Base-by-base conservation (phyloP, 768 basidiomycete genomes). In the Boletus tomentosulus region DNA sequence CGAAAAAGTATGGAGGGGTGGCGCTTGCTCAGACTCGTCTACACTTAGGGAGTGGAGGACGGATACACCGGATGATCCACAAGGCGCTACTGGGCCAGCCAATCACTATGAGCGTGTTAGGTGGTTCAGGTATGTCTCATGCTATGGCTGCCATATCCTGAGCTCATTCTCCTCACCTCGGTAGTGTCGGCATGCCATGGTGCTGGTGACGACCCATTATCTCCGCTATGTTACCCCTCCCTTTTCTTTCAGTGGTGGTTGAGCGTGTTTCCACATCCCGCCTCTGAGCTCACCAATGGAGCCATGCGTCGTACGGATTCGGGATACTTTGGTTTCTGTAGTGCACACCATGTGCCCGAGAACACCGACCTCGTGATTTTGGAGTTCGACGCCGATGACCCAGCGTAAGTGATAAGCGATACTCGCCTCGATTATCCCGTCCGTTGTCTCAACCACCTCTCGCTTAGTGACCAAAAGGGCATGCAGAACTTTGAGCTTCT, bases 161-260 rank as follows among this genome's bases (percentile, higher is more conserved):
- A 30, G 28, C 25, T 65, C 9, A 54, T 42, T 34, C 6, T 2
- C 24, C 16, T 47, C 25, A 0, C 27, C 39, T 49, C 34, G n/a
- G 56, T 58, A 94, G 94, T 97, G 19, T 93, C 94, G 51, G 84
- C 94, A 1, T 98, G 94, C 67, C 89, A 95, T 65, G 94, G 95
- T 22, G 87, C 93, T 9, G 95, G 94, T 2, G 87, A 95, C 65
- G 90, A 95, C 67, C 92, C 92, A 4, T 76, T 97, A 52, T 82
- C 90, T 0, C 78, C 89, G 0, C 72, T 72, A 57, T 95, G 96
- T 69, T 99, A 98, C 71, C 96, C 97, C 1, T 85, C 89, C n/a
- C 83, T 84, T 50, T 91, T 98, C 75, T 98, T 98, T 76, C 77
- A 86, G 48, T 99, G 97, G 96, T 97, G 96, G 91, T 92, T 95